Base-by-base conservation (phyloP, 306 rosid species). In the Vachellia pachyceras region DNA sequence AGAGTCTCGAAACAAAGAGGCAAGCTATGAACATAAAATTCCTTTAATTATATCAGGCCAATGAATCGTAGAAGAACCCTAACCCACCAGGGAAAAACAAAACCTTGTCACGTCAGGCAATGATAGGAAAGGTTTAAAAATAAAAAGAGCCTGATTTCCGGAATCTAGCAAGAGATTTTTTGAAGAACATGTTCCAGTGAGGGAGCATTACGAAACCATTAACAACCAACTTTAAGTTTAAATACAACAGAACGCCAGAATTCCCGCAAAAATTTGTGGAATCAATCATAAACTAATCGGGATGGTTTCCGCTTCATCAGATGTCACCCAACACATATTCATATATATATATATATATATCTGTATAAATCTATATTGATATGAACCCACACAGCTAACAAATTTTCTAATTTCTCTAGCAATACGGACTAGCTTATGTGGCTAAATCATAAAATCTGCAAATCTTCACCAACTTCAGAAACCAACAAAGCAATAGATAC, bases 241-340 rank as follows among this genome's bases (percentile, higher is more conserved):
- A 44, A 73, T 66, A 42, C 35, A 75, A 46, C 37, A 81, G 13
- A 40, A 77, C 49, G 14, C 89, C 93, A 86, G 50, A 86, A 87
- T 86, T 81, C 45, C 84, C 67, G 90, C 82, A 72, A 79, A 82
- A 78, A 33, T 0, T 71, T 66, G 82, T 69, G 82, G 87, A 33
- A 46, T 71, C 37, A 15, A 61, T 25, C 66, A 77, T 71, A 69
- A 66, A 77, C 20, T 46, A 41, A 46, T 10, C 41, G 33, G 37
- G 5, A 39, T 33, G 29, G 47, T 76, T 52, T 50, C 45, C 57
- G 18, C 66, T 46, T 42, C 12, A 12, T 39, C 29, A 18, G 73
- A 69, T 69, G 54, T 44, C 74, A 29, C 10, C 65, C 65, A 29
- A 29, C 1, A 67, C 47, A 18, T 33, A 68, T 67, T n/a, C 73